phyloP scores from a whole-genome alignment of 2,329 filamentous ascomycete genomes.

The Westerdykella sp. region DNA sequence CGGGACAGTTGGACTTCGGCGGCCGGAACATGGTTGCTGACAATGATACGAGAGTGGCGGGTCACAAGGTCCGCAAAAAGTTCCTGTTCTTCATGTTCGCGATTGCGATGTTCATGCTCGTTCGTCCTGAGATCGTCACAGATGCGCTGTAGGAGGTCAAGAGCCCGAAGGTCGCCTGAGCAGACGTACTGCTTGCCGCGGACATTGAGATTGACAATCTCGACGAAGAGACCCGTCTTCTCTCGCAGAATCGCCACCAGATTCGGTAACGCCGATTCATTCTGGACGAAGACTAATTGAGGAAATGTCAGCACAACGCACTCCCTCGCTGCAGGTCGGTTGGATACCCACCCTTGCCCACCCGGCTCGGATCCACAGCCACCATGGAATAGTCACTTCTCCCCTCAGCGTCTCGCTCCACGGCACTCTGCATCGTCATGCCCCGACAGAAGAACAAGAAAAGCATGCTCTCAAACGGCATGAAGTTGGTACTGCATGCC shows the following conservation, averaged over 20 bases:
- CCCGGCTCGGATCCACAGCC: constrained; percentile 13
- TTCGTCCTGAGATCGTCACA: too few relatives aligned
- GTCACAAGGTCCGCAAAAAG: too few relatives aligned
- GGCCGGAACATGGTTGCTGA: too few relatives aligned
- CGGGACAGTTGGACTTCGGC: constrained; percentile 3
- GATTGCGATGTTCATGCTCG: too few relatives aligned
- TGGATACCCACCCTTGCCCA: constrained; percentile 2
- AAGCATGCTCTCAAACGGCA: constrained; percentile 12
- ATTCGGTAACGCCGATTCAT: too few relatives aligned
- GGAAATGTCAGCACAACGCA: too few relatives aligned
- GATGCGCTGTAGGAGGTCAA: background rate
- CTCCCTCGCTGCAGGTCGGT: too few relatives aligned
- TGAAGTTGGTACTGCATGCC: constrained; percentile 7
- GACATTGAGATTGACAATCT: constrained; percentile 21
- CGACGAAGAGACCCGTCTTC: constrained; percentile 1
- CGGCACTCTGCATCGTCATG: constrained; percentile 15
- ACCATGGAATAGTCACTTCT: constrained; percentile 13
- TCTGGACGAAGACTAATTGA: too few relatives aligned
- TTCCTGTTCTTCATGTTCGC: too few relatives aligned
- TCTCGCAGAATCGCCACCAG: too few relatives aligned
- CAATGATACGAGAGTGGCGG: too few relatives aligned
- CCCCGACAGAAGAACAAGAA: constrained; percentile 16
- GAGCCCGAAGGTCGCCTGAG: constrained; percentile 22
- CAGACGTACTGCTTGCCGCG: constrained; percentile 25
- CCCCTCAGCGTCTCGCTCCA: constrained; percentile 11